Conservation (phyloP, 148 eudicot genomes). For the Tetragonia tetragonoides region DNA sequence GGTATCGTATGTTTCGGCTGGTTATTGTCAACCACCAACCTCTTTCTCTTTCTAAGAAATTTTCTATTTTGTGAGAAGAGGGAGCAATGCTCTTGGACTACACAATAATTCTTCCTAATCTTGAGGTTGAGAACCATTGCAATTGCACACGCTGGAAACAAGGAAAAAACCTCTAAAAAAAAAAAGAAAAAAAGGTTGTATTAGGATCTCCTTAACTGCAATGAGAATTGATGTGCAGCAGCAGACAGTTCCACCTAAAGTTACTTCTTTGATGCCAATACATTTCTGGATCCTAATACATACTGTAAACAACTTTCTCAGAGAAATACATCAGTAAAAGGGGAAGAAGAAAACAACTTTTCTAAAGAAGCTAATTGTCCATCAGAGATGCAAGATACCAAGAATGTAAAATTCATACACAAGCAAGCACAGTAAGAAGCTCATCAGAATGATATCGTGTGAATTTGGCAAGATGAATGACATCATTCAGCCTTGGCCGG, state of each 20-base stretch:
- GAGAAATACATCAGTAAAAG: background rate
- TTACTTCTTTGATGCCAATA: background rate
- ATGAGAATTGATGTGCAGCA: background rate
- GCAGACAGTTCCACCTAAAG: background rate
- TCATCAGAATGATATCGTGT: background rate
- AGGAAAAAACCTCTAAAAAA: no score
- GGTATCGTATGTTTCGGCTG: no score
- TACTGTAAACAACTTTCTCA: background rate
- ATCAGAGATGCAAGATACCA: background rate
- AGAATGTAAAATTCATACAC: slow-evolving; percentile 16
- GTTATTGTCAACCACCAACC: no score
- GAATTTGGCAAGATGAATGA: background rate
- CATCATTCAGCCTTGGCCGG: slow-evolving; percentile 66
- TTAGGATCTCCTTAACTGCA: no score
- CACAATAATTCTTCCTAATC: no score
- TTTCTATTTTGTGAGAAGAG: no score
- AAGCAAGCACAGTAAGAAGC: slow-evolving; percentile 1
- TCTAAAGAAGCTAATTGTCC: background rate
- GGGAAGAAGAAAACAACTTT: background rate
- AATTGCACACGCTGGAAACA: no score
- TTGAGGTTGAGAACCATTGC: no score
- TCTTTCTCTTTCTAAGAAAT: no score
- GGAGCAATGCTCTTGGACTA: no score
- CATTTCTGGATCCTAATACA: slow-evolving; percentile 1
- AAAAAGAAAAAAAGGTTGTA: no score